Conservation (phyloP, 768 basidiomycete species). For the Collybia nuda region DNA sequence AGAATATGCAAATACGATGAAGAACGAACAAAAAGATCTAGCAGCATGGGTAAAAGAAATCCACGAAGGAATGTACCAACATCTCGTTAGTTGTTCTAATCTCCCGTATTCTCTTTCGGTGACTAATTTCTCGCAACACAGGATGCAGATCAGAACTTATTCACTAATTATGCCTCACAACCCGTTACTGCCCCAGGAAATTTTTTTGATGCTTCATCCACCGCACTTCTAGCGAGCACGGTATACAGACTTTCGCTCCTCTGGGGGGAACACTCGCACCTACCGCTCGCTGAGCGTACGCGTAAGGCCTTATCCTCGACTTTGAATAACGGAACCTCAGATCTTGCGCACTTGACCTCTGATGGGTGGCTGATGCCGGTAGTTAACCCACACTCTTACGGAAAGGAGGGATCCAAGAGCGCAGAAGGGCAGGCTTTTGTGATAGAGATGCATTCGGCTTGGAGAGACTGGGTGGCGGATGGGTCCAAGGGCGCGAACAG, state of each 20-base stretch:
- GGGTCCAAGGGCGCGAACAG: slow-evolving; percentile 54
- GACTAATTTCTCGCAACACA: slow-evolving; percentile 19
- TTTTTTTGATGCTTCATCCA: slow-evolving; percentile 74
- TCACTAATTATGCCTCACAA: slow-evolving; percentile 73
- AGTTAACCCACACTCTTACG: slow-evolving; percentile 65
- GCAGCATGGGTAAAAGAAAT: slow-evolving; percentile 70
- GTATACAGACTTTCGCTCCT: slow-evolving; percentile 73
- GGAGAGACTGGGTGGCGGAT: slow-evolving; percentile 66
- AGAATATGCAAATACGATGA: slow-evolving; percentile 45
- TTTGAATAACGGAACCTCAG: slow-evolving; percentile 13
- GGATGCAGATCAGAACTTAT: slow-evolving; percentile 45
- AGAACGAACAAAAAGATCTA: slow-evolving; percentile 56
- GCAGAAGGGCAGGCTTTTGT: slow-evolving; percentile 84
- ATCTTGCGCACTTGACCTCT: slow-evolving; percentile 46
- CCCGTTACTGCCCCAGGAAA: slow-evolving; percentile 33
- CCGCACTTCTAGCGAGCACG: slow-evolving; percentile 72
- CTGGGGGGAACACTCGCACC: slow-evolving; percentile 41
- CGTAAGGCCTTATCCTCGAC: slow-evolving; percentile 37
- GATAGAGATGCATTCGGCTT: slow-evolving; percentile 71
- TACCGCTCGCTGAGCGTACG: slow-evolving; percentile 58
- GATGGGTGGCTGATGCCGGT: slow-evolving; percentile 75
- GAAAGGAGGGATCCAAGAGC: slow-evolving; percentile 47
- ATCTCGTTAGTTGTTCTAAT: slow-evolving; percentile 46
- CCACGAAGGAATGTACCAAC: slow-evolving; percentile 64
- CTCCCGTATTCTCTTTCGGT: slow-evolving; percentile 1